phyloP scores from a whole-genome alignment of 768 basidiomycete species.

The Postia placenta region DNA sequence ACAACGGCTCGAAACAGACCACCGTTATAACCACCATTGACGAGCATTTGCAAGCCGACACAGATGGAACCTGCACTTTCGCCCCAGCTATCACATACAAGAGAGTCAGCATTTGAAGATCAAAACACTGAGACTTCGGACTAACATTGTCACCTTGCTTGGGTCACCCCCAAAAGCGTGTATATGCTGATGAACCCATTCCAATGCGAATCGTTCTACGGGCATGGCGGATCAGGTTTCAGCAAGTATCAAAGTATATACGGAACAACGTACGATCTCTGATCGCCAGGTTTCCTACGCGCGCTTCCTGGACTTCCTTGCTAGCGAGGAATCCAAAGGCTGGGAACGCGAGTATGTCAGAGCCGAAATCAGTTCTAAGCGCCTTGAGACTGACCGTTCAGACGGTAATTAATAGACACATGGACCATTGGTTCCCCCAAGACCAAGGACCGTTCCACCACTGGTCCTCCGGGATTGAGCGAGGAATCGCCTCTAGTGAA shows the following conservation, averaged over 20 bases:
- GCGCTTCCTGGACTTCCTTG: conserved; percentile 31
- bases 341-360: neutral
- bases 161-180: conserved; percentile 33
- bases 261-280: conserved; percentile 32
- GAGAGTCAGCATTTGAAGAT: conserved; percentile 13
- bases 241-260: neutral
- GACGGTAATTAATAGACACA: conserved; percentile 46
- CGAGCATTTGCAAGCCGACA: conserved; percentile 21
- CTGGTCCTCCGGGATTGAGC: neutral
- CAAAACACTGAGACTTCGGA: neutral
- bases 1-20: conserved; percentile 26
- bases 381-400: neutral
- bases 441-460: conserved; percentile 29
- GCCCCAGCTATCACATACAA: conserved; percentile 21
- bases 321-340: conserved; percentile 35
- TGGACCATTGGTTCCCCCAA: conserved; percentile 40
- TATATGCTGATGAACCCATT: conserved; percentile 25
- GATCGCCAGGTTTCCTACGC: conserved; percentile 40
- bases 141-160: conserved; percentile 27
- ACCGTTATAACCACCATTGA: conserved; percentile 15
- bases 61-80: conserved; percentile 33
- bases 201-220: conserved; percentile 31
- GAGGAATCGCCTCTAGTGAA: conserved; percentile 1
- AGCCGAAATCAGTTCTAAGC: neutral
- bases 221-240: neutral